Evolutionary conservation across 106 monocot genomes (phyloP), one percentile per base, ranked within the genome.

Genomic region (Phalaenopsis equestris): DNA sequence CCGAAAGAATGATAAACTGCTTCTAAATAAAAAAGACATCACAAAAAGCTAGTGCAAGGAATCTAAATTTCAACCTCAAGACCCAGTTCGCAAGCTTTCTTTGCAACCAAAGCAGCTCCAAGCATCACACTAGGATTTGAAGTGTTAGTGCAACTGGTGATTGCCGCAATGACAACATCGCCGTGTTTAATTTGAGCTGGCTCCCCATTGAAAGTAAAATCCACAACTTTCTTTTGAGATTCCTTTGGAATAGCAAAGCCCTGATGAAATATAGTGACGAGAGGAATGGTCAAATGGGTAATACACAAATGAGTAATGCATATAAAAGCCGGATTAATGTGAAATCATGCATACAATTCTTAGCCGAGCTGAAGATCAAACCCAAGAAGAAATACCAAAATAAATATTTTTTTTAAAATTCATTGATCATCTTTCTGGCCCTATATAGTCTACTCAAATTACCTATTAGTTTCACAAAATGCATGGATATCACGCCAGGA

Each of bases 41-140:
- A 24, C 24, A 65, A 23, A 65, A 61, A 72, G 14, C 72, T 72
- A 65, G 12, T 11, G 41, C 19, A 75, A 43, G 41, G 45, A 75
- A 75, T 75, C 6, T 5, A 45, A 72, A 78, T 61, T 78, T 41
- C 46, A 80, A 96, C 96, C 96, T 96, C 93, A 75, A 96, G 93
- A 61, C 96, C 96, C 15, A 93, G 79, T 56, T 96, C 96, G 68
- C 93, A 96, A 36, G 96, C 96, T 79, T 96, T 96, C 79, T 96
- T 96, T 37, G 96, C 96, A 79, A 96, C 96, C 76, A 96, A 79
- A 81, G 93, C 96, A 88, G 96, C 93, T 82, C 91, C 96, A 72
- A 96, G 89, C 96, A 96, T 96, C 16, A 96, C 96, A 86, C 91
- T 96, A 65, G 96, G 96, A 84, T 96, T 96, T 86, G 96, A 96